Evolutionary conservation across 306 rosid genomes (phyloP), one percentile per base, ranked within the genome.

Genomic region (Trifolium dubium): DNA sequence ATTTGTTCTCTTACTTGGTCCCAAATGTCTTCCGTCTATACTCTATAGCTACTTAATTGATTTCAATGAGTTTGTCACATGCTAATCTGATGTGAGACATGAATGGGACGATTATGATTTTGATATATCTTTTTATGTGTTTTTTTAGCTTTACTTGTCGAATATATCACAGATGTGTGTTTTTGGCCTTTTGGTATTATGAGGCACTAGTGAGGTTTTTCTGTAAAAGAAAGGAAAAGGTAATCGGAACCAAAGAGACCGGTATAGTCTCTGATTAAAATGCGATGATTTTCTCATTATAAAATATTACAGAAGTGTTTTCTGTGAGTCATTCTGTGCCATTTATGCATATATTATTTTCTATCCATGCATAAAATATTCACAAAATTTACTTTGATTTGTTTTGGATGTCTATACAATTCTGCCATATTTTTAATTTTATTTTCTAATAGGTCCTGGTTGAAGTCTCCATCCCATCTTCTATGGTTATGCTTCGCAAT

Each of bases 401-500:
- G n/a, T 51, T 67, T 50, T 73, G 51, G 23, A 62, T 69, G 30
- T 64, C 49, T 43, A 44, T 67, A 50, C 46, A 61, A 50, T 63
- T 74, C 54, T 31, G 32, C 46, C 74, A 19, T 19, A 19, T 43
- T 74, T 55, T 75, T 60, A 51, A 50, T 79, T 82, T 4, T 78
- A 19, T 39, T 78, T 80, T 58, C 31, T 71, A 61, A 29, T 76
- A 93, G 98, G 93, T 93, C 82, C 77, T 82, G 35, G 79, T 93
- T 81, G 96, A 89, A 83, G 98, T 93, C 71, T 86, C 94, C 13
- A 40, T 83, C 53, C 98, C 97, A 39, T 71, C 86, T 67, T 88
- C 97, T 34, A 84, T 93, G 91, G 87, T 79, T 78, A 84, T 93
- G 92, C 92, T 93, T 80, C 89, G 10, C 77, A 80, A 75, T 75